Conservation (phyloP, 768 basidiomycete species). For the Mycena latifolia region DNA sequence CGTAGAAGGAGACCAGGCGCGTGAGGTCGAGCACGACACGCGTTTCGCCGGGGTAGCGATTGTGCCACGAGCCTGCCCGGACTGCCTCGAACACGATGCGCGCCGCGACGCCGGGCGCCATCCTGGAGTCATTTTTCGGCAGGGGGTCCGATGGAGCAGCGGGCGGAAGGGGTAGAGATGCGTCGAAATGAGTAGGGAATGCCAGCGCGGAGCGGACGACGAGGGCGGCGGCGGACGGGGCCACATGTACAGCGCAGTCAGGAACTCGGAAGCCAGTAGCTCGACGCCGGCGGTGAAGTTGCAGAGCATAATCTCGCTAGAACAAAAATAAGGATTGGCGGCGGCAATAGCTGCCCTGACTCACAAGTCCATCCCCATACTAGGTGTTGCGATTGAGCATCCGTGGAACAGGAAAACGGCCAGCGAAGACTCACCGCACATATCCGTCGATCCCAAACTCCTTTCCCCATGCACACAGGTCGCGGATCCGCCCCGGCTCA, state of each 20-base stretch:
- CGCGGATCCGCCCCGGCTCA: slow-evolving; percentile 44
- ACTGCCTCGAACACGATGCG: neutral
- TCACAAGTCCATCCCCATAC: slow-evolving; percentile 47
- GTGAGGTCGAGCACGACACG: slow-evolving; percentile 49
- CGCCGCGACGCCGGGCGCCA: too few species aligned
- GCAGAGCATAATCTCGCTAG: slow-evolving; percentile 48
- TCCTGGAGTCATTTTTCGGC: too few species aligned
- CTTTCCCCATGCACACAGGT: slow-evolving; percentile 3
- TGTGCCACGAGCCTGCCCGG: slow-evolving; percentile 35
- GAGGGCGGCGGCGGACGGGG: neutral
- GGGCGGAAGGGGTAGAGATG: too few species aligned
- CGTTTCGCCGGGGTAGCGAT: slow-evolving; percentile 49
- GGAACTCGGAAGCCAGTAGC: neutral
- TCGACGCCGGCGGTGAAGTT: slow-evolving; percentile 2
- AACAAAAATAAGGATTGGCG: too few species aligned
- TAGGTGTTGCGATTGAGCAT: too few species aligned
- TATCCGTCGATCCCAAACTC: slow-evolving; percentile 16
- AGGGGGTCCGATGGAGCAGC: too few species aligned
- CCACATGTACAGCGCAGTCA: neutral
- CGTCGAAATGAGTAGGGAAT: too few species aligned
- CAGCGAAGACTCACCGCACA: slow-evolving; percentile 33
- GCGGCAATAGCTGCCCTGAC: slow-evolving; percentile 1
- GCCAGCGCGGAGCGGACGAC: too few species aligned
- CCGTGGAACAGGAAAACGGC: too few species aligned
- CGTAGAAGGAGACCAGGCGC: slow-evolving; percentile 52